These are phyloP conservation scores for Populus simonii DNA, from an alignment of 345 rosid species.

Conservation along the genomic window DNA sequence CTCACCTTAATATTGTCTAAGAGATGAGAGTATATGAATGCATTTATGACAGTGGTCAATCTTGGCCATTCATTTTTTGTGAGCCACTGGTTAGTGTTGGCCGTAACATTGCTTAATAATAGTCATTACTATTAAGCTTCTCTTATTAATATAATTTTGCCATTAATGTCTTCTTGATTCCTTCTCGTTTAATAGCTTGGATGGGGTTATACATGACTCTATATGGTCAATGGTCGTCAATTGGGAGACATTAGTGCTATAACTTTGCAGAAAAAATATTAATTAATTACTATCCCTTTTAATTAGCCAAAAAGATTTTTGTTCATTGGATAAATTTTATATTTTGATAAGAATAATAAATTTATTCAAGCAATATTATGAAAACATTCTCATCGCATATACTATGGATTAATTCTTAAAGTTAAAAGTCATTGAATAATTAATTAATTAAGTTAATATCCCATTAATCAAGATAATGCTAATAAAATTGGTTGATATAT, in stretches of 20 bases:
- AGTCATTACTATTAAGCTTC: conserved; percentile 7
- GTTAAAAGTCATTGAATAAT: not conserved
- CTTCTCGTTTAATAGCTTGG: not conserved
- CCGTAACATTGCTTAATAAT: not conserved
- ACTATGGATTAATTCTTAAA: not conserved
- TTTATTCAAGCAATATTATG: not conserved
- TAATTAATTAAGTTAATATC: not conserved
- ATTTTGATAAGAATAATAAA: not conserved
- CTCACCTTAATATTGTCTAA: not conserved
- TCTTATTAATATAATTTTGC: not conserved
- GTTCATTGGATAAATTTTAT: no score
- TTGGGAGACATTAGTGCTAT: not conserved
- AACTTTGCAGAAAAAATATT: no score
- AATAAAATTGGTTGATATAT: not conserved
- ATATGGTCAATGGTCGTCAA: not conserved
- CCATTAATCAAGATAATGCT: not conserved
- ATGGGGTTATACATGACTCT: not conserved
- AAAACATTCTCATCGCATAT: not conserved
- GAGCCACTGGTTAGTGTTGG: conserved; percentile 15
- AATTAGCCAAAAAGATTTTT: no score
- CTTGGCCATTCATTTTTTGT: conserved; percentile 7
- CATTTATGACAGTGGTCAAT: not conserved
- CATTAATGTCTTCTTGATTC: not conserved
- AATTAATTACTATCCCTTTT: no score
- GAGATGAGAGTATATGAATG: not conserved